Conservation (phyloP, 331 rosid species). For the Malus hybrid region DNA sequence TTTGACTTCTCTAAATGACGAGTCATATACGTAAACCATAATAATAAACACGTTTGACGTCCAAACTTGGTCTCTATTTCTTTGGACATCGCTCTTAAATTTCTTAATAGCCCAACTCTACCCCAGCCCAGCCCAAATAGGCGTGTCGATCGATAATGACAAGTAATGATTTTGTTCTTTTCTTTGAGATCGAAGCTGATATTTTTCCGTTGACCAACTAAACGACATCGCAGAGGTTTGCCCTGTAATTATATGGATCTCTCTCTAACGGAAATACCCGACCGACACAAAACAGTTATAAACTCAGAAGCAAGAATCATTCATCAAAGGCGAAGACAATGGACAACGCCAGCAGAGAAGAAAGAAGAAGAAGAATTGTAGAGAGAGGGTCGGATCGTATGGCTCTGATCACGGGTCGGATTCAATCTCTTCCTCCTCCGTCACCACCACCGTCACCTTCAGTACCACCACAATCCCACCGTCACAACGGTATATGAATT, state of each 20-base stretch:
- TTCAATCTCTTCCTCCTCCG: constrained; percentile 29
- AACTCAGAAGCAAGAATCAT: not conserved
- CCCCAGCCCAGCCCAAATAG: too few species aligned
- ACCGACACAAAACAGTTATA: not conserved
- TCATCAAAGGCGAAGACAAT: constrained; percentile 25
- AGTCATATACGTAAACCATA: too few species aligned
- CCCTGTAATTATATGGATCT: not conserved
- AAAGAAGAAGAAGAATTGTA: constrained; percentile 45
- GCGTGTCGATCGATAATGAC: too few species aligned
- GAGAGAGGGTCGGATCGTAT: constrained; percentile 61
- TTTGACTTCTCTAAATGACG: too few species aligned
- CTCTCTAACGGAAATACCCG: constrained; percentile 9
- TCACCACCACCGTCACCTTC: constrained; percentile 24
- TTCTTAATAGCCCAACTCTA: too few species aligned
- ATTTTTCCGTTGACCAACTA: not conserved
- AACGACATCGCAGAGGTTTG: not conserved
- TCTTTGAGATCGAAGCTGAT: too few species aligned
- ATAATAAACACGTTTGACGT: too few species aligned
- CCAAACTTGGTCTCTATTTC: too few species aligned
- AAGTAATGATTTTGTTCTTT: too few species aligned
- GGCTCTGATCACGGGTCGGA: constrained; percentile 56
- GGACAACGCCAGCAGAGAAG: constrained; percentile 30
- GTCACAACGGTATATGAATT: constrained; percentile 1
- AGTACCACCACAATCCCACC: constrained; percentile 1
- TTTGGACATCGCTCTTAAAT: too few species aligned